Conservation (phyloP, 345 rosid genomes). For the Sapria himalayana region DNA sequence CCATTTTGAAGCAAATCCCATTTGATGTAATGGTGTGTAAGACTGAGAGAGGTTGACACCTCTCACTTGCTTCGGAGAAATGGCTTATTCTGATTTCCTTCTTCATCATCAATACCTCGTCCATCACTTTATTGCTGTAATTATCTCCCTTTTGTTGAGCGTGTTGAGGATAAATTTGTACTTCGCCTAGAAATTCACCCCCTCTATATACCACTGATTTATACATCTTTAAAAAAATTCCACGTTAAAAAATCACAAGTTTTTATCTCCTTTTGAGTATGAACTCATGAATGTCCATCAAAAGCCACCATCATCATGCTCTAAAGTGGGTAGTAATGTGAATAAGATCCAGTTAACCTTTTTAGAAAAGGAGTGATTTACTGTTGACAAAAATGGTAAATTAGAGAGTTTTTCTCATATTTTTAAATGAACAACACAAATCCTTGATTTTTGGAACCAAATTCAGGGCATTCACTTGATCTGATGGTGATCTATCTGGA, state of each 20-base stretch:
- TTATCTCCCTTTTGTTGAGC: constrained; percentile 11
- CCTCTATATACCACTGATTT: constrained; percentile 52
- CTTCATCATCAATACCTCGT: constrained; percentile 21
- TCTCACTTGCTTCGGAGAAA: constrained; percentile 68
- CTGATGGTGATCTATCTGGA: constrained; percentile 6
- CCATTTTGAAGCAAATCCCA: constrained; percentile 92
- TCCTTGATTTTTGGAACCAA: too few species aligned
- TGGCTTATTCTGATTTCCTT: constrained; percentile 47
- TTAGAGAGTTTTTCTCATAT: constrained; percentile 6
- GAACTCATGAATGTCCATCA: too few species aligned
- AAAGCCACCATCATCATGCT: too few species aligned
- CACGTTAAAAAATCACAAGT: not conserved
- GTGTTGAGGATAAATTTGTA: constrained; percentile 43
- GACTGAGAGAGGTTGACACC: constrained; percentile 89
- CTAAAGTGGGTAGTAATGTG: too few species aligned
- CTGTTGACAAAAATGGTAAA: not conserved
- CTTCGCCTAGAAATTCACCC: constrained; percentile 53
- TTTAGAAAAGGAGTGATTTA: constrained; percentile 9
- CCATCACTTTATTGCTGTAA: constrained; percentile 25
- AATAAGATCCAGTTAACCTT: too few species aligned
- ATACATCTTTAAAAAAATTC: constrained; percentile 19
- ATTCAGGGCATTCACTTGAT: constrained; percentile 2
- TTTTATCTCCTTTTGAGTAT: not conserved
- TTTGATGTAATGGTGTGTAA: constrained; percentile 48
- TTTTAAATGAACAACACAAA: too few species aligned